Evolutionary conservation across 352 stramenopile genomes (phyloP).

Genomic region (Elongisporangium prolatum): DNA sequence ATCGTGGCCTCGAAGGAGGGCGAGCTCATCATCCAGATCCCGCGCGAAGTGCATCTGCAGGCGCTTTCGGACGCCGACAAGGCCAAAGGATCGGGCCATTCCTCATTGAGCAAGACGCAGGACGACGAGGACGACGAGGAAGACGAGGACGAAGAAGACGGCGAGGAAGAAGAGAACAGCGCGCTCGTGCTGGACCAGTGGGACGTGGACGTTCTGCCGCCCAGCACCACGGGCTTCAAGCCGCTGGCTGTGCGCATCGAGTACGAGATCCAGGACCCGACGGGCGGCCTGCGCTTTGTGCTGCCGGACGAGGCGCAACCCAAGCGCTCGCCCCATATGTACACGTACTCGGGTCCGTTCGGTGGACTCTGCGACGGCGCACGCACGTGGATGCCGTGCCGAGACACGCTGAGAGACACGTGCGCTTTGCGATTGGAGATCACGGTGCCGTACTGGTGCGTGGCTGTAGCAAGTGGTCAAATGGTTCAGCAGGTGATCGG

Average conservation of each 20-base stretch:
- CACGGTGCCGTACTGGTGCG: slow-evolving; percentile 76
- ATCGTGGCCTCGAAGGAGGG: slow-evolving; percentile 83
- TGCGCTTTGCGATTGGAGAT: slow-evolving; percentile 75
- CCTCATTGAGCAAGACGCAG: not conserved
- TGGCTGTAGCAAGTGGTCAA: slow-evolving; percentile 77
- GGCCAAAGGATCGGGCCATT: slow-evolving; percentile 6
- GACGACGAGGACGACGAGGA: slow-evolving; percentile 39
- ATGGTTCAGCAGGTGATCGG: slow-evolving; percentile 81
- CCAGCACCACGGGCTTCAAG: slow-evolving; percentile 67
- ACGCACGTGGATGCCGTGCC: slow-evolving; percentile 82
- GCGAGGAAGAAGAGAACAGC: slow-evolving; percentile 35
- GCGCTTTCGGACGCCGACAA: slow-evolving; percentile 26
- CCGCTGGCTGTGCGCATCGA: slow-evolving; percentile 67
- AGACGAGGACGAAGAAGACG: slow-evolving; percentile 22
- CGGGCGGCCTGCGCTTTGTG: slow-evolving; percentile 63
- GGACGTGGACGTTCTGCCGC: slow-evolving; percentile 64
- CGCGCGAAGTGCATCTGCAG: slow-evolving; percentile 47
- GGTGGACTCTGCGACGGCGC: slow-evolving; percentile 77
- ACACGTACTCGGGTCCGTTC: slow-evolving; percentile 82
- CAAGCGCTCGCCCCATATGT: slow-evolving; percentile 79
- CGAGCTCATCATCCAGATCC: slow-evolving; percentile 75
- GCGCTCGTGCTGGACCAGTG: slow-evolving; percentile 52
- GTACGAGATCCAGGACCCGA: slow-evolving; percentile 73
- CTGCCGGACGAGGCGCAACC: slow-evolving; percentile 65
- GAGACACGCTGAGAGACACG: slow-evolving; percentile 66